Evolutionary conservation across 495 filamentous ascomycete genomes (phyloP), one percentile per base, ranked within the genome.

Genomic region (Baudoinia panamericana): DNA sequence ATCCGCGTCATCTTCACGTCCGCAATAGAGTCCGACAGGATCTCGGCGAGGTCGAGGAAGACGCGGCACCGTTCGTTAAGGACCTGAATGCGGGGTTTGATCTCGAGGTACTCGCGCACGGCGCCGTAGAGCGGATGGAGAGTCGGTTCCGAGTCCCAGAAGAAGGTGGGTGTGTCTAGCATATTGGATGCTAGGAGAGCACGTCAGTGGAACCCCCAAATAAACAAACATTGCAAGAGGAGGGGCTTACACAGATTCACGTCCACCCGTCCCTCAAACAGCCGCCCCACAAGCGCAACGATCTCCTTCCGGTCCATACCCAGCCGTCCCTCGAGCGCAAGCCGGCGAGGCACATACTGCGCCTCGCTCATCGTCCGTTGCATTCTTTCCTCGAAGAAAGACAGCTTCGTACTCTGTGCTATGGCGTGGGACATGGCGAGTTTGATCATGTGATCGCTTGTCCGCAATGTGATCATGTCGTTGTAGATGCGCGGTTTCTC

Each of bases 381-480:
- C 90, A 96, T 99, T 41, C 82, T 74, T 61, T 93, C 92, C 58
- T 99, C 90, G 54, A 99, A 99, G 64, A 88, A 86, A 53, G 78
- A 86, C 29, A 99, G 70, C 57, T 95, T 96, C 6, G 90, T 99
- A 60, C 86, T 94, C 60, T 99, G 90, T 4, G 86, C 84, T 46
- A 99, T 94, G 31, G 86, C 92, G 56, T 99, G 92, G 51, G 79
- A 84, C 63, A 99, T 99, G 10, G 86, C 82, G 3, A 99, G 69
- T 61, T 95, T 95, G 55, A 96, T 90, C 90, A 96, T 96, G 65
- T 96, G 92, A 63, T 99, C 90, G 12, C 84, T 82, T 30, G 80
- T 85, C 22, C 86, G 71, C 10, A 99, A 66, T 0, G 90, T 99
- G 56, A 99, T 96, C 92, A 99, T 96, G 57, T 99, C 90, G 58